Conservation (phyloP, 2,329 filamentous ascomycete species). For the Xylariales sp. region DNA sequence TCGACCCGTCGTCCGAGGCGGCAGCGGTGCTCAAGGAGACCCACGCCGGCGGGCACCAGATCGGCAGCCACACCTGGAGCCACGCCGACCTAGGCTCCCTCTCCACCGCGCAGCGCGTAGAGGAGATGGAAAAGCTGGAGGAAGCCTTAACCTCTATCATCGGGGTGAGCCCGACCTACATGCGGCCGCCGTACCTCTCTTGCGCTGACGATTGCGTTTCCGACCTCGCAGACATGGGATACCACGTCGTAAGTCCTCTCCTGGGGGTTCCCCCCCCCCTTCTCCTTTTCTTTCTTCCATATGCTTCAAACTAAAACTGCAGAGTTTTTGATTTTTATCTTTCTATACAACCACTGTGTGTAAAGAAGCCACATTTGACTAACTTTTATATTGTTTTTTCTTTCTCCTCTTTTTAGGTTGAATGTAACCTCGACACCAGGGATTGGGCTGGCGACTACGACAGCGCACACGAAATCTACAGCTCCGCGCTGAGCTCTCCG, state of each 20-base stretch:
- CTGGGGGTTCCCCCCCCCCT: too few species aligned
- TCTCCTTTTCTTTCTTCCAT: too few species aligned
- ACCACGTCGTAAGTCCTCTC: slow-evolving; percentile 7
- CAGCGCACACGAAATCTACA: slow-evolving; percentile 3
- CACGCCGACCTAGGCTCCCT: slow-evolving; percentile 36
- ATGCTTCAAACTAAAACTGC: too few species aligned
- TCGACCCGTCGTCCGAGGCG: not conserved
- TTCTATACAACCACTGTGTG: too few species aligned
- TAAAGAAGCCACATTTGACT: not conserved
- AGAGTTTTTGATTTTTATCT: too few species aligned
- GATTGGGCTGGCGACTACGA: slow-evolving; percentile 16
- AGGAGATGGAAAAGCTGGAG: slow-evolving; percentile 41
- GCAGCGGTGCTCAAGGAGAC: not conserved
- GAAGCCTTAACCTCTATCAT: slow-evolving; percentile 38
- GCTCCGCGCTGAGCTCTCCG: not conserved
- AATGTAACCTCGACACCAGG: slow-evolving; percentile 8
- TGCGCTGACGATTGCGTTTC: slow-evolving; percentile 4
- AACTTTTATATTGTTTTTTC: not conserved
- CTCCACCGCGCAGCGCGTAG: slow-evolving; percentile 23
- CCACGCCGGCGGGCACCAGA: slow-evolving; percentile 39
- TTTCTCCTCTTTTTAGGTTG: too few species aligned
- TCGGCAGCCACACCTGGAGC: slow-evolving; percentile 43
- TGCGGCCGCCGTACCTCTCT: slow-evolving; percentile 9
- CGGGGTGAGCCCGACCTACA: slow-evolving; percentile 40
- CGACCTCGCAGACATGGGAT: slow-evolving; percentile 5